Evolutionary conservation across 2,329 filamentous ascomycete genomes (phyloP), one percentile per base, ranked within the genome.

Genomic region (Alternaria dauci): DNA sequence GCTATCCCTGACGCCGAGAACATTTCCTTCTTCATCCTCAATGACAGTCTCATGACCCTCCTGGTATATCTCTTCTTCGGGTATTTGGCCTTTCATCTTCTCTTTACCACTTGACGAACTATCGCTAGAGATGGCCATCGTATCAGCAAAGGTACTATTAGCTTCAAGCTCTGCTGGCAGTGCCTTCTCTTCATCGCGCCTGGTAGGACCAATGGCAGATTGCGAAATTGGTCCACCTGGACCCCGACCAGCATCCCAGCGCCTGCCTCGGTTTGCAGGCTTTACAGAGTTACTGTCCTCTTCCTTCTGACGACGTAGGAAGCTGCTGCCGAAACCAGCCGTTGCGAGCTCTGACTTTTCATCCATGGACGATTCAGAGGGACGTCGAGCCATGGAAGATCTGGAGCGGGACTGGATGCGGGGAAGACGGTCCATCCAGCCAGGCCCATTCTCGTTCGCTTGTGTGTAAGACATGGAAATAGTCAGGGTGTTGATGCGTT

Each of bases 381-480:
- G 86, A 65, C 94, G 91, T 23, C 84, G 82, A 42, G 68, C 68
- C 86, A 93, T 91, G 5, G 85, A 87, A 28, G 89, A 91, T 75
- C 91, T 92, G 5, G 93, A 93, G 70, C 94, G 89, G 1, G 95
- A 97, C 66, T 92, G 91, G 34, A 91, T 88, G 48, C 88, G 85
- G 5, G 95, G 95, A 43, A 99, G 83, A 55, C 95, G 87, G 69
- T 96, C 95, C 91, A 98, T 96, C 95, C 95, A 99, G 2, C 89
- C 89, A 2, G 93, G 91, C 0, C 93, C 92, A 36, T 96, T 92
- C 57, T 97, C 94, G 52, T 91, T 91, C 18, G 90, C 93, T 62
- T 90, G 88, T 0, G 95, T 99, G 81, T 98, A 99, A 0, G 95
- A 97, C 87, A 99, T 92, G 56, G 95, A 97, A 62, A 99, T 85